phyloP scores from a whole-genome alignment of 306 rosid species.

The Cucumis cinereus region DNA sequence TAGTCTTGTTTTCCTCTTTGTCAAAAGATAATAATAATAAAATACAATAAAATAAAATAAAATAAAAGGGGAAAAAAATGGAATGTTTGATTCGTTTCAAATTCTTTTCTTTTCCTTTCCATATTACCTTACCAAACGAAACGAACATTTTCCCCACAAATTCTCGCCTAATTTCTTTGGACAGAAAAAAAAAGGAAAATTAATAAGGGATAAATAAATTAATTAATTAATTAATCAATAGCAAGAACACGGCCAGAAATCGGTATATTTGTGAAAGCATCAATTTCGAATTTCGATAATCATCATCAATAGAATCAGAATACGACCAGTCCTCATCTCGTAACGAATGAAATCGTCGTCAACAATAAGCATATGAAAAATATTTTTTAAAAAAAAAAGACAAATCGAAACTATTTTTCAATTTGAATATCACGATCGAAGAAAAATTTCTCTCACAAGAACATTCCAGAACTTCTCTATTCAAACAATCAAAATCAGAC shows the following conservation, averaged over 20 bases:
- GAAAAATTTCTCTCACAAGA: background rate
- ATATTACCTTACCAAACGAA: background rate
- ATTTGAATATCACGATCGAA: background rate
- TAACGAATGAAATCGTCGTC: background rate
- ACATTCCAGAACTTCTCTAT: background rate
- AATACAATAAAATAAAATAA: too few species aligned
- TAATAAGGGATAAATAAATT: too few species aligned
- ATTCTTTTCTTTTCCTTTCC: background rate
- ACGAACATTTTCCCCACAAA: background rate
- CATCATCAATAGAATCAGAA: background rate
- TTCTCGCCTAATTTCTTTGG: background rate
- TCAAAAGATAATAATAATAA: too few species aligned
- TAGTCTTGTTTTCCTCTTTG: background rate
- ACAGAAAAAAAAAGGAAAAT: background rate
- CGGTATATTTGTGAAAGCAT: background rate
- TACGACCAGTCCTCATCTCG: background rate
- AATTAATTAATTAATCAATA: background rate
- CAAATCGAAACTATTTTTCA: background rate
- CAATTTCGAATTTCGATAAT: background rate
- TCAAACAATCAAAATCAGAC: conserved; percentile 17
- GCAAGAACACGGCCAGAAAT: background rate
- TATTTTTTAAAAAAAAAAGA: background rate
- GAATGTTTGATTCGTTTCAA: background rate
- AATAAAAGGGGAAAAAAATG: background rate
- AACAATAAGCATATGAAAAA: background rate